Conservation (phyloP, 2,329 filamentous ascomycete genomes). For the Exophiala xenobiotica region DNA sequence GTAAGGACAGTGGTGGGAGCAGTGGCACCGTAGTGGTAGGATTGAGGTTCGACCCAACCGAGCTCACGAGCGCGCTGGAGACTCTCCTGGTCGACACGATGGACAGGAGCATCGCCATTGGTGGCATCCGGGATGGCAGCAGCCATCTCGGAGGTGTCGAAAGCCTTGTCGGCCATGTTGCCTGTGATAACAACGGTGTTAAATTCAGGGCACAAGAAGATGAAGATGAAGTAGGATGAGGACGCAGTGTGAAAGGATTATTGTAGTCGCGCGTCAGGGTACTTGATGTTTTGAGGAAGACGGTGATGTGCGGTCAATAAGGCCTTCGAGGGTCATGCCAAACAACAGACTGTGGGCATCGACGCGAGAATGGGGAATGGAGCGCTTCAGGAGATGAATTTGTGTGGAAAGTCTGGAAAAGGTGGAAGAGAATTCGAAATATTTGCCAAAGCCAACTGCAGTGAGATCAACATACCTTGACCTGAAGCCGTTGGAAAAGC, state of each 20-base stretch:
- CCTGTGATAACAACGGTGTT: background rate
- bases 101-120: slow-evolving; percentile 7
- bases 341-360: background rate
- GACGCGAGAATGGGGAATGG: too few relatives aligned
- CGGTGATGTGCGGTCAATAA: background rate
- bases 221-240: slow-evolving; percentile 1
- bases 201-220: background rate
- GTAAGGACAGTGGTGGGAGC: slow-evolving; percentile 6
- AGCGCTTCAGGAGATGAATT: too few relatives aligned
- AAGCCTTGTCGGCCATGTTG: slow-evolving; percentile 1
- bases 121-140: slow-evolving; percentile 9
- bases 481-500: too few relatives aligned
- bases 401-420: too few relatives aligned
- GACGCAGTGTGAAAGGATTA: slow-evolving; percentile 1
- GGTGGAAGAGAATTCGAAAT: too few relatives aligned
- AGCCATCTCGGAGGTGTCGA: slow-evolving; percentile 15
- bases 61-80: slow-evolving; percentile 12
- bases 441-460: too few relatives aligned
- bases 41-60: slow-evolving; percentile 23
- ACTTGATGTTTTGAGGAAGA: slow-evolving; percentile 1
- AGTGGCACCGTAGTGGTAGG: slow-evolving; percentile 19
- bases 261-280: too few relatives aligned
- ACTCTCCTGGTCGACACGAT: slow-evolving; percentile 11
- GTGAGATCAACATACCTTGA: too few relatives aligned
- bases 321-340: background rate